These are phyloP conservation scores for Eucalyptus sp. DNA, from an alignment of 345 rosid species.

Conservation along the genomic window DNA sequence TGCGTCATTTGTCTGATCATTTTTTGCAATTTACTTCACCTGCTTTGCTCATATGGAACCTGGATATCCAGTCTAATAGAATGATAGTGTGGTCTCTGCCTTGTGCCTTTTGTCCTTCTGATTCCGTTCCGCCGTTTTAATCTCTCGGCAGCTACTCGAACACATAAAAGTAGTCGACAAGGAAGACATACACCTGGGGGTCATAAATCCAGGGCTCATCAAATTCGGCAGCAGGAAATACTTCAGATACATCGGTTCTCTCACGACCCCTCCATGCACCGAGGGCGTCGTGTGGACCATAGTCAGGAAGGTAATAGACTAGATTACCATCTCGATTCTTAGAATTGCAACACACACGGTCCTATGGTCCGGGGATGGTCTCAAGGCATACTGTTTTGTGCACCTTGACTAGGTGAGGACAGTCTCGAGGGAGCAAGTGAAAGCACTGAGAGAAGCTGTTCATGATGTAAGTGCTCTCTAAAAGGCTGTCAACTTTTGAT, in stretches of 20 bases:
- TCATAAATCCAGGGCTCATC: conserved; percentile 36
- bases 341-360: neutral
- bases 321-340: neutral
- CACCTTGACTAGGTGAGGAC: conserved; percentile 37
- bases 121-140: neutral
- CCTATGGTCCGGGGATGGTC: neutral
- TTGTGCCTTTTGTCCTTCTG: neutral
- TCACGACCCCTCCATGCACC: conserved; percentile 67
- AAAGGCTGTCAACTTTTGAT: neutral
- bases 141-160: conserved; percentile 19
- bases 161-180: conserved; percentile 13
- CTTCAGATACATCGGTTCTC: conserved; percentile 59
- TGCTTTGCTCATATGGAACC: neutral
- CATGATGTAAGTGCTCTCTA: conserved; percentile 15
- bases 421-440: conserved; percentile 47
- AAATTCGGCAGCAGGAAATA: conserved; percentile 39
- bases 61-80: neutral
- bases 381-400: neutral
- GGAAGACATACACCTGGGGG: conserved; percentile 8
- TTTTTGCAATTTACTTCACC: neutral
- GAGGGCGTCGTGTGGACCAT: conserved; percentile 75
- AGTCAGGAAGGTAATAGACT: conserved; percentile 17
- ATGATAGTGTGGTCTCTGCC: neutral
- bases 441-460: conserved; percentile 32
- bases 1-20: neutral